phyloP scores from a whole-genome alignment of 2,329 filamentous ascomycete genomes.

The Lasiodiplodia sp. region DNA sequence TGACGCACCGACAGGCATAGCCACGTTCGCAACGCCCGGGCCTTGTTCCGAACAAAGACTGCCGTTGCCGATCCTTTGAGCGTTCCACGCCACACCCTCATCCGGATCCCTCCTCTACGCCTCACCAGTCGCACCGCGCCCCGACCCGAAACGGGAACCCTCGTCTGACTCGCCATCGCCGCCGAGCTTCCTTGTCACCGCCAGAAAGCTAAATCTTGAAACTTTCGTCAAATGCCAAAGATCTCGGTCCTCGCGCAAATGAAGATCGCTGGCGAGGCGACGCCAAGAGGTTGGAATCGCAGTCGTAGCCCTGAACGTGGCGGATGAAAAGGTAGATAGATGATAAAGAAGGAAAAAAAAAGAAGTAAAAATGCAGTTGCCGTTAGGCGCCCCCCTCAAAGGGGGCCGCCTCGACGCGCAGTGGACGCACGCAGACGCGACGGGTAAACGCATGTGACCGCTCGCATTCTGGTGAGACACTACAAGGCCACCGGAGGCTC shows the following conservation, averaged over 20 bases:
- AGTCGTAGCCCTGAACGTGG: not conserved
- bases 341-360: constrained; percentile 1
- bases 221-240: constrained; percentile 20
- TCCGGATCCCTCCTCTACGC: not conserved
- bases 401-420: not conserved
- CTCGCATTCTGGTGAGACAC: constrained; percentile 11
- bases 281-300: not conserved
- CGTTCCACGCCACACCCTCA: constrained; percentile 14
- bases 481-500: constrained; percentile 11
- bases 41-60: constrained; percentile 25
- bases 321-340: not conserved
- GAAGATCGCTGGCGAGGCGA: not conserved
- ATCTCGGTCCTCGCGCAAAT: not conserved
- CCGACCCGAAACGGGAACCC: not conserved
- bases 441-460: not conserved
- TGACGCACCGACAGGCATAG: constrained; percentile 28
- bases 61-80: constrained; percentile 22
- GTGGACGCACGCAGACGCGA: not conserved
- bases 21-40: constrained; percentile 26
- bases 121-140: constrained; percentile 14
- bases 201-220: constrained; percentile 21
- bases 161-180: constrained; percentile 17
- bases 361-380: constrained; percentile 14
- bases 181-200: constrained; percentile 6
- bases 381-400: not conserved